Evolutionary conservation across 345 rosid species (phyloP).

Genomic region (Brassica juncea): DNA sequence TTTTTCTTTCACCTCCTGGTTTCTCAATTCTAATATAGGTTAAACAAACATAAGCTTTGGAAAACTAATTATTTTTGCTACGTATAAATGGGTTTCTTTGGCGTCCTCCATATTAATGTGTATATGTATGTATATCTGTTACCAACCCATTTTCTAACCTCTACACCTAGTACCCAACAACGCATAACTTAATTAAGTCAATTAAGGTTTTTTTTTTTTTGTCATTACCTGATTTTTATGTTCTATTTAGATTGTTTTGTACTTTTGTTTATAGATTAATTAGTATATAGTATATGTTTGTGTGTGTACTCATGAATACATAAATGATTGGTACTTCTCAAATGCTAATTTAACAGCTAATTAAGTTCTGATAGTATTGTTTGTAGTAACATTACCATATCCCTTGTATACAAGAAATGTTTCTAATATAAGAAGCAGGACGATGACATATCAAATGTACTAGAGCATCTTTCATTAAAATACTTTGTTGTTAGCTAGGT

Average conservation of each 20-base stretch:
- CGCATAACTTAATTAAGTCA: not conserved
- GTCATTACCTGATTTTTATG: slow-evolving; percentile 7
- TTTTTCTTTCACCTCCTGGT: slow-evolving; percentile 30
- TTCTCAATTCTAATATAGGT: slow-evolving; percentile 12
- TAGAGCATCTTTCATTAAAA: not conserved
- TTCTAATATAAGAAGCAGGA: not conserved
- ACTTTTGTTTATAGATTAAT: slow-evolving; percentile 18
- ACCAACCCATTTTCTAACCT: slow-evolving; percentile 23
- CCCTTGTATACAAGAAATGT: not conserved
- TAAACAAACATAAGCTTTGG: not conserved
- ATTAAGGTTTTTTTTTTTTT: not conserved
- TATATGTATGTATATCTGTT: slow-evolving; percentile 6
- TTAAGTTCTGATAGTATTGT: not conserved
- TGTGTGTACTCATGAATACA: slow-evolving; percentile 4
- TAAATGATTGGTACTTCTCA: slow-evolving; percentile 8
- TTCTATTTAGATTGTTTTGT: slow-evolving; percentile 14
- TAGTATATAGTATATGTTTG: not conserved
- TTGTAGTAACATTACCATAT: not conserved
- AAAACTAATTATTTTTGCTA: not conserved
- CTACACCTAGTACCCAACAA: slow-evolving; percentile 9
- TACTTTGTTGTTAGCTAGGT: not conserved
- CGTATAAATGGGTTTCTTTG: not conserved
- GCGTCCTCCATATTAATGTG: slow-evolving; percentile 3
- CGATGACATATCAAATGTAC: not conserved
- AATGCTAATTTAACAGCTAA: slow-evolving; percentile 11